phyloP scores from a whole-genome alignment of 1,284 basidiomycete species.

The Puccinia horiana region DNA sequence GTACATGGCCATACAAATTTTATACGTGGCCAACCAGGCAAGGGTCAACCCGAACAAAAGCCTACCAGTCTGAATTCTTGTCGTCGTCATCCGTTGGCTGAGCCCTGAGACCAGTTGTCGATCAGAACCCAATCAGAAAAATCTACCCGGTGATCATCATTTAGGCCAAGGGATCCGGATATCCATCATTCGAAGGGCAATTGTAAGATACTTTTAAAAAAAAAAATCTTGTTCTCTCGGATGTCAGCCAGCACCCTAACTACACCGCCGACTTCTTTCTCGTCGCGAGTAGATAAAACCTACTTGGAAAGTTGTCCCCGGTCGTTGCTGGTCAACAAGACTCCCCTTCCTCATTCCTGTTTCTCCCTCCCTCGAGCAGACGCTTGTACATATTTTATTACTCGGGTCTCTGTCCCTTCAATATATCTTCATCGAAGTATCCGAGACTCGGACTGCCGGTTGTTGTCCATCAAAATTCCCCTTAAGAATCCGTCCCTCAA shows the following conservation, averaged over 20 bases:
- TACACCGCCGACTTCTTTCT: background rate
- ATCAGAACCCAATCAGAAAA: no score
- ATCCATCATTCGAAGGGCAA: no score
- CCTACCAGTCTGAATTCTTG: background rate
- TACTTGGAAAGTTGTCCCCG: background rate
- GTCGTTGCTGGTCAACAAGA: slow-evolving; percentile 11
- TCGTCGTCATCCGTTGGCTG: background rate
- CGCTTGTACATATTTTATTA: background rate
- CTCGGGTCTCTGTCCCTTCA: background rate
- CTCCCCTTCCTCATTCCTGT: background rate
- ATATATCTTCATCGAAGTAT: background rate
- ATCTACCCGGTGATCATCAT: no score
- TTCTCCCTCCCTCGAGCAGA: background rate
- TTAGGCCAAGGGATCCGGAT: no score
- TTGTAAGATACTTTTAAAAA: no score
- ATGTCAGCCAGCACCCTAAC: background rate
- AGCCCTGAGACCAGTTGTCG: no score
- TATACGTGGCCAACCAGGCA: background rate
- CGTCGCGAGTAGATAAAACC: background rate
- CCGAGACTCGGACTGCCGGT: background rate
- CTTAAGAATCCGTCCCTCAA: background rate
- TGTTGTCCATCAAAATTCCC: background rate
- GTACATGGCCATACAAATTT: no score
- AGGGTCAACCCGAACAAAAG: background rate
- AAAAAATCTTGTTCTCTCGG: no score